A percentile compares a stretch with the other conserved stretches of the same genome.
These are phyloP conservation scores for Atkinsonella texensis DNA, from an alignment of 2,329 filamentous ascomycete genomes.

Conservation along the genomic window DNA sequence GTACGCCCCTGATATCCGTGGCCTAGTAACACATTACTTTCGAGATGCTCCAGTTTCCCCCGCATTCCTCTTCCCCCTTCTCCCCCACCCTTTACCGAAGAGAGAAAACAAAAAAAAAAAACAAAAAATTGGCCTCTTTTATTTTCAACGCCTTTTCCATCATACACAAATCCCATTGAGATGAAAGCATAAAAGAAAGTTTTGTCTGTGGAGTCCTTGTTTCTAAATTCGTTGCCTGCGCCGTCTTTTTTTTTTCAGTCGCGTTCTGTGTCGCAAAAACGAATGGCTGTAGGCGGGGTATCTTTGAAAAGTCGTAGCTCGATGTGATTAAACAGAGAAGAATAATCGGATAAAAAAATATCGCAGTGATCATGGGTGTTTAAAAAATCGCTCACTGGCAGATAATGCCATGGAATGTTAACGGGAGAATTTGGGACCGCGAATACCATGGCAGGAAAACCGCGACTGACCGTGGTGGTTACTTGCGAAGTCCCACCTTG, in stretches of 20 bases:
- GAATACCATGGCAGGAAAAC: background rate
- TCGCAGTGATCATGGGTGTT: background rate
- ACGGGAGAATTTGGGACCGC: background rate
- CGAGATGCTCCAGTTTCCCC: background rate
- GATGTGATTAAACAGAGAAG: constrained; percentile 3
- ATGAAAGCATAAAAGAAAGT: background rate
- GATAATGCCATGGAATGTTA: background rate
- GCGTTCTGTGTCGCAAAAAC: constrained; percentile 6
- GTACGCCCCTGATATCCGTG: background rate
- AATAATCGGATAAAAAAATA: background rate
- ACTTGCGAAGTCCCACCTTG: constrained; percentile 25
- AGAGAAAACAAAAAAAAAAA: background rate
- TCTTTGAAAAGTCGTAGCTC: constrained; percentile 9
- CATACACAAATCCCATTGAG: background rate
- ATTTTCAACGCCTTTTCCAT: background rate
- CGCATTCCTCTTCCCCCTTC: too few relatives aligned
- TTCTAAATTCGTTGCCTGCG: background rate
- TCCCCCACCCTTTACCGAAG: background rate
- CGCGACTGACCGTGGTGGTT: background rate
- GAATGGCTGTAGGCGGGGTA: constrained; percentile 18
- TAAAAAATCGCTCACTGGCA: background rate
- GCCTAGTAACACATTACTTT: background rate
- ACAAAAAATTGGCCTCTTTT: background rate
- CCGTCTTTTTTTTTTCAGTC: background rate
- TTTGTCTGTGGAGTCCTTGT: background rate